Conservation (phyloP, 2,329 filamentous ascomycete species). For the Colletotrichum sp. region DNA sequence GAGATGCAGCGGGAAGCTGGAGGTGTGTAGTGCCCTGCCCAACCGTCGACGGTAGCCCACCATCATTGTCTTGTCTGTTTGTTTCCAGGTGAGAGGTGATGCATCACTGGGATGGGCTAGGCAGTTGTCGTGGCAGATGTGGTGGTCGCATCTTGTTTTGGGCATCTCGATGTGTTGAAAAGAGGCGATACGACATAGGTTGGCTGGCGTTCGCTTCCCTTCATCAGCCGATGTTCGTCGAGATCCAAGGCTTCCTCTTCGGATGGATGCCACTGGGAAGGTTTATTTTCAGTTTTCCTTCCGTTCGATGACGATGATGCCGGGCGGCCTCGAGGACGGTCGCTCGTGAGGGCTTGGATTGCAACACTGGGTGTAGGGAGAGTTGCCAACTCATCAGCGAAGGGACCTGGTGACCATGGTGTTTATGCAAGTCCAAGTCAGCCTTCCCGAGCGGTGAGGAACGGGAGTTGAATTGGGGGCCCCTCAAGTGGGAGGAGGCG, state of each 20-base stretch:
- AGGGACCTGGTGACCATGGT: conserved; percentile 18
- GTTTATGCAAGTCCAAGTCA: conserved; percentile 23
- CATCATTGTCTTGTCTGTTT: background rate
- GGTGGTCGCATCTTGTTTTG: background rate
- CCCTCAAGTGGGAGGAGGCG: background rate
- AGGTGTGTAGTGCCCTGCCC: background rate
- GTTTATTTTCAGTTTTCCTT: background rate
- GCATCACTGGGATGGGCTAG: background rate
- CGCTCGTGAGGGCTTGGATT: background rate
- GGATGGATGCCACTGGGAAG: background rate
- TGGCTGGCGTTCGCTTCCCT: background rate
- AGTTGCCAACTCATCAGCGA: conserved; percentile 19
- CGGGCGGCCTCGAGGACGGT: background rate
- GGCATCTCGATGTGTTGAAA: conserved; percentile 8
- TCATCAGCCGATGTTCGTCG: background rate
- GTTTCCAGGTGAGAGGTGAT: background rate
- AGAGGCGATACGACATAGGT: background rate
- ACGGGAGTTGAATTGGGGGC: background rate
- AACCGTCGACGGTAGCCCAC: background rate
- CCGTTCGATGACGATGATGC: background rate
- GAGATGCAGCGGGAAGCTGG: background rate
- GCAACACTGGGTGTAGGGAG: conserved; percentile 10
- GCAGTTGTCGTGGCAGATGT: background rate
- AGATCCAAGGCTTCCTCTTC: background rate
- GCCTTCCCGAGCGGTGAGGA: conserved; percentile 19